Conservation (phyloP, 805 yeast species). For the Teunomyces cretensis region DNA sequence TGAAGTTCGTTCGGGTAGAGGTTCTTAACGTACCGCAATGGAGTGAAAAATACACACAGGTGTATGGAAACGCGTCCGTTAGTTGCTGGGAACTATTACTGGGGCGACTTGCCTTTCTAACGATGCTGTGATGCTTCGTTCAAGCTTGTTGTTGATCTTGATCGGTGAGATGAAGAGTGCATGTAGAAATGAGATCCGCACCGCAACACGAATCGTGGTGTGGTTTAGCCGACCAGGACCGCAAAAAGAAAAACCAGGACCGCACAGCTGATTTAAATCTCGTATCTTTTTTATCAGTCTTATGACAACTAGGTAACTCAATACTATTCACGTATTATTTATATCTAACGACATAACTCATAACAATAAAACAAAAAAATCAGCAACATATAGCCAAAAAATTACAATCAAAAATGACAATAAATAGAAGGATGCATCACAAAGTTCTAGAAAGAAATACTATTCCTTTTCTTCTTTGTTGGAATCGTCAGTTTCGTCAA, state of each 20-base stretch:
- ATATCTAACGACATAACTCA: constrained; percentile 4
- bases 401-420: constrained; percentile 1
- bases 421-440: constrained; percentile 2
- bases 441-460: not conserved
- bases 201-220: not conserved
- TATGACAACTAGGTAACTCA: no score
- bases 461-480: constrained; percentile 3
- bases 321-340: constrained; percentile 3
- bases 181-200: not conserved
- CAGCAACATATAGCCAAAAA: constrained; percentile 3
- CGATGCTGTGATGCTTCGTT: not conserved
- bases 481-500: constrained; percentile 2
- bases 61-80: not conserved
- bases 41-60: not conserved
- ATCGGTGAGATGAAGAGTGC: constrained; percentile 1
- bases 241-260: no score
- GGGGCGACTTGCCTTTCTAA: not conserved
- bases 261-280: no score
- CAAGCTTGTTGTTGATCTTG: constrained; percentile 1
- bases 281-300: not conserved
- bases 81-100: not conserved
- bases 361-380: constrained; percentile 3
- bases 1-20: not conserved
- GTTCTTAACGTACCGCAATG: not conserved
- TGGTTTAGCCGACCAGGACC: not conserved